A percentile compares a stretch with the other conserved stretches of the same genome.
These are phyloP conservation scores for Hemileccinum impolitum DNA, from an alignment of 768 basidiomycete species.

Conservation along the genomic window DNA sequence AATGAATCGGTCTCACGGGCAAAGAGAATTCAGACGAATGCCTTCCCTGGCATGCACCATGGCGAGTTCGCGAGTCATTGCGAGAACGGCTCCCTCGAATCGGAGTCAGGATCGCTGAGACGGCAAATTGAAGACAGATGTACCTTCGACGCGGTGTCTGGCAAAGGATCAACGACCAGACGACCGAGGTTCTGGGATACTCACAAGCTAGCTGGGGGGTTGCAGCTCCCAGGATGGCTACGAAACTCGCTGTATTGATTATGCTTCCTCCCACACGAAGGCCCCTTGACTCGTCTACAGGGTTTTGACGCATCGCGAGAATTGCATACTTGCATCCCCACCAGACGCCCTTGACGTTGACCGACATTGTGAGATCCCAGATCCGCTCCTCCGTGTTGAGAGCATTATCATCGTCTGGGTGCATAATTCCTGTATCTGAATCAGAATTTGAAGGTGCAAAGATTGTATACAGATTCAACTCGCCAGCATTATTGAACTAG, in stretches of 20 bases:
- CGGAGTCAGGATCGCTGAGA: conserved; percentile 9
- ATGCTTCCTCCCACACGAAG: conserved; percentile 84
- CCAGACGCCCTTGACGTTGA: conserved; percentile 99
- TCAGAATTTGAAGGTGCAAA: conserved; percentile 4
- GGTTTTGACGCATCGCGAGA: conserved; percentile 92
- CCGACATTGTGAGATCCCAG: conserved; percentile 91
- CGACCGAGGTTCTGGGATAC: neutral
- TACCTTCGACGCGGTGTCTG: conserved; percentile 95
- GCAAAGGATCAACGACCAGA: conserved; percentile 6
- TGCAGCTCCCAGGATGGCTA: conserved; percentile 92
- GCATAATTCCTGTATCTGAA: conserved; percentile 82
- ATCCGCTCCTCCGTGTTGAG: conserved; percentile 95
- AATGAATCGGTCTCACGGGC: conserved; percentile 66
- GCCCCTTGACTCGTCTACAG: conserved; percentile 75
- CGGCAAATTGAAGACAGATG: neutral
- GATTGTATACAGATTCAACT: conserved; percentile 10
- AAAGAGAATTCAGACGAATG: conserved; percentile 92
- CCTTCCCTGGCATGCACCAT: conserved; percentile 98
- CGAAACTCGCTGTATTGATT: conserved; percentile 98
- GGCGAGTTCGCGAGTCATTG: conserved; percentile 96
- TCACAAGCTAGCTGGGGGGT: conserved; percentile 97
- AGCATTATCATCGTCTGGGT: conserved; percentile 90
- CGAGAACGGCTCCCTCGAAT: conserved; percentile 86
- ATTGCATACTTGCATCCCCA: conserved; percentile 99
- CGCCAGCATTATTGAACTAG: conserved; percentile 93